phyloP scores from a whole-genome alignment of 768 basidiomycete genomes.

The Pleurotus ostreatus region DNA sequence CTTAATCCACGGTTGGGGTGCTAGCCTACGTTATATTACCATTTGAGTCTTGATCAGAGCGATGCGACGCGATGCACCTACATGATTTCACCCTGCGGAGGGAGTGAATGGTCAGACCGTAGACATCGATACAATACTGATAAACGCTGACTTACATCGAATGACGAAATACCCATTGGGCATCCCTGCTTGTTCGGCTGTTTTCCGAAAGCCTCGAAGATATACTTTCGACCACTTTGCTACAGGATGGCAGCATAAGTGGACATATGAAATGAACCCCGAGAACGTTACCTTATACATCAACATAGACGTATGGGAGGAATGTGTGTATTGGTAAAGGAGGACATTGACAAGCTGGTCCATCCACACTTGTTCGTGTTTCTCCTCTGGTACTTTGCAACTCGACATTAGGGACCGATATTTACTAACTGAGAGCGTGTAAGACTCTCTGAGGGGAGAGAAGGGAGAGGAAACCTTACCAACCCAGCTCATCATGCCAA shows the following conservation, averaged over 20 bases:
- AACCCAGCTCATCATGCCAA: constrained; percentile 3
- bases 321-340: constrained; percentile 4
- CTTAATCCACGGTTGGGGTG: constrained; percentile 1
- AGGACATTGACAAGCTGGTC: constrained; percentile 5
- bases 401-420: neutral
- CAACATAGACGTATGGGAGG: constrained; percentile 3
- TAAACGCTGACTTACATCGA: neutral
- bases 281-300: constrained; percentile 3
- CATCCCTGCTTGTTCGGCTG: neutral
- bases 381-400: neutral
- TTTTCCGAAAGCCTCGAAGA: neutral
- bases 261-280: neutral
- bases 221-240: constrained; percentile 5
- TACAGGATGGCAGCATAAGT: neutral
- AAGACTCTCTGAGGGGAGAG: neutral
- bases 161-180: constrained; percentile 5
- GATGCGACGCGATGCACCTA: neutral
- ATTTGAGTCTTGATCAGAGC: neutral
- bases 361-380: constrained; percentile 4
- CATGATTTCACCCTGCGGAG: constrained; percentile 3
- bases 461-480: neutral
- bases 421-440: neutral
- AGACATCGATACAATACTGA: neutral
- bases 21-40: neutral
- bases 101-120: no score